Evolutionary conservation across 164 flowering plant species (phyloP), one percentile per base, ranked within the genome.

Genomic region (Magnolia sinica): DNA sequence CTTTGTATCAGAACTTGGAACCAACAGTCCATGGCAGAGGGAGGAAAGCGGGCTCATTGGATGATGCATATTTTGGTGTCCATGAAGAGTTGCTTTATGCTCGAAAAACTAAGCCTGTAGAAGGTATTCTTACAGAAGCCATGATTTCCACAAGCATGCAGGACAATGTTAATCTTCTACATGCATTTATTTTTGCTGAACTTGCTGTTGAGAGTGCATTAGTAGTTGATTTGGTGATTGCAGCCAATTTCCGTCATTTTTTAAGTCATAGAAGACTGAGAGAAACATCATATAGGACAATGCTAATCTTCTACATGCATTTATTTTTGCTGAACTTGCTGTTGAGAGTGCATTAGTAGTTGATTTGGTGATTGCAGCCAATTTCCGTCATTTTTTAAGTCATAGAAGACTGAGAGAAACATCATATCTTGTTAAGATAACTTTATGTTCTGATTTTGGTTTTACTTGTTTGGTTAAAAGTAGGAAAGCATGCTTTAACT

Each of bases 11-110:
- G 99, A 83, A 68, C 10, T 81, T 95, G 87, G 99, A 95, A 81
- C 92, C 92, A 29, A 77, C 80, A 27, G 98, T 95, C 59, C 99
- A 95, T 80, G 99, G 99, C 24, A 88, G 99, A 87, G 97, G 97
- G 77, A 86, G 99, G 73, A 89, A 87, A 74, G 80, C 20, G 13
- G 88, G 82, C 73, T 89, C 92, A n/a, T 79, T 87, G 71, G 95
- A 95, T 76, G 98, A 95, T 75, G 83, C 83, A 19, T 91, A 95
- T 75, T 83, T 95, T 64, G 99, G 99, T 31, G 97, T 95, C 67
- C 81, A 92, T 79, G 91, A 95, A 69, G 80, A 90, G 74, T 71
- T 92, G 75, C 80, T 93, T 20, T 95, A 95, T 85, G 99, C 99
- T 72, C 92, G 97, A 64, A 95, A 92, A 83, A 84, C 70, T 68